Conservation (phyloP, 306 rosid species). For the Prunus dulcis region DNA sequence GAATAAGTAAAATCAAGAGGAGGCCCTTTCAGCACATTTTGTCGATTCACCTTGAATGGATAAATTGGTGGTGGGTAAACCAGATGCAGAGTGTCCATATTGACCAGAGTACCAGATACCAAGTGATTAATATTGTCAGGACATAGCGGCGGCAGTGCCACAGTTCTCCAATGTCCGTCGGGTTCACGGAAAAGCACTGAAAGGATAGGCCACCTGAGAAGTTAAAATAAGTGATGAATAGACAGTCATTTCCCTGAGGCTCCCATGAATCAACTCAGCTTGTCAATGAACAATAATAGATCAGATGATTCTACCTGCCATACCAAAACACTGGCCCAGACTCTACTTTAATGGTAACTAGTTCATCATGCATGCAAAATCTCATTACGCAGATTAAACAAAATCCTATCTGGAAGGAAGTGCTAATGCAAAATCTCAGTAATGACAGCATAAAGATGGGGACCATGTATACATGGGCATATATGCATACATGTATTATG, state of each 20-base stretch:
- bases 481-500: too few relatives aligned
- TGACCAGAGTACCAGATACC: slow-evolving; percentile 30
- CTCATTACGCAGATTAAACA: background rate
- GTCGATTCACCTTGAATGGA: slow-evolving; percentile 38
- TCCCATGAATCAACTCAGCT: too few relatives aligned
- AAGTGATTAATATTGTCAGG: slow-evolving; percentile 25
- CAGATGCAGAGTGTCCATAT: slow-evolving; percentile 57
- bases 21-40: slow-evolving; percentile 37
- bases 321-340: background rate
- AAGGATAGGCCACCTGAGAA: slow-evolving; percentile 54
- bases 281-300: too few relatives aligned
- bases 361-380: background rate
- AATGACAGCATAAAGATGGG: background rate
- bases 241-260: background rate
- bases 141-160: slow-evolving; percentile 37
- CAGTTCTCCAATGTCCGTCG: slow-evolving; percentile 26
- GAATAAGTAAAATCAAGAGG: slow-evolving; percentile 37
- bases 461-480: too few relatives aligned
- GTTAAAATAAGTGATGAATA: slow-evolving; percentile 14
- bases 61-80: slow-evolving; percentile 48
- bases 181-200: slow-evolving; percentile 38
- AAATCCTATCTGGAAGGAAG: too few relatives aligned
- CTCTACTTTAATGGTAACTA: background rate
- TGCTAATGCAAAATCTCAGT: background rate
- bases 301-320: background rate